Base-by-base conservation (phyloP, 2,329 filamentous ascomycete genomes). In the Botrytis medusae region DNA sequence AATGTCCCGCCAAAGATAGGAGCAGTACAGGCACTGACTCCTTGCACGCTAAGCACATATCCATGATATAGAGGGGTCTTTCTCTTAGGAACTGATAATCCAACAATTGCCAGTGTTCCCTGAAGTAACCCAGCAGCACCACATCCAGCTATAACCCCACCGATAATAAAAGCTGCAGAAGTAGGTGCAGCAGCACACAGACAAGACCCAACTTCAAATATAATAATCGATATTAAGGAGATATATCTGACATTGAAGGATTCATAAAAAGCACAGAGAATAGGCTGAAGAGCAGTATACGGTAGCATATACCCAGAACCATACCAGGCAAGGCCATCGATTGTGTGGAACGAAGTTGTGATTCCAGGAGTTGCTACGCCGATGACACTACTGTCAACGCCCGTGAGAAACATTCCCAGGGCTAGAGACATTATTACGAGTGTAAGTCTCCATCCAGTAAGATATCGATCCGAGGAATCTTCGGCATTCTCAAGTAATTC, bases 91-190 rank as follows among this genome's bases (percentile, higher is more conserved):
- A 69, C 87, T 73, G 86, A 77, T 74, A 87, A 84, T 74, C 84
- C 82, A 63, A 87, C 86, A 74, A 83, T 85, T 16, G 86, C 83
- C 71, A 86, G 85, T 18, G 86, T 84, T 77, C 87, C 79, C 18
- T 83, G 84, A 57, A 84, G 77, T 76, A 87, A 83, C 4, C 46
- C 44, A 54, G 64, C 64, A 10, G 42, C 32, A n/a, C 64, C 64
- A 37, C n/a, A 57, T 48, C 64, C 44, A 37, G 46, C 46, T 22
- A 48, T 48, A 32, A 32, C 67, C 20, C 67, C 16, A 20, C 67
- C 51, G 34, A 69, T 59, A 4, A 60, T 69, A 32, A 69, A 60
- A 32, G 51, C 32, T 18, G 40, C 32, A 34, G 67, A 69, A 20
- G 34, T 42, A 22, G 46, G 67, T n/a, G 51, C 51, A 48, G 46